phyloP scores from a whole-genome alignment of 352 stramenopile species.

The Halophytophthora batemanensis region DNA sequence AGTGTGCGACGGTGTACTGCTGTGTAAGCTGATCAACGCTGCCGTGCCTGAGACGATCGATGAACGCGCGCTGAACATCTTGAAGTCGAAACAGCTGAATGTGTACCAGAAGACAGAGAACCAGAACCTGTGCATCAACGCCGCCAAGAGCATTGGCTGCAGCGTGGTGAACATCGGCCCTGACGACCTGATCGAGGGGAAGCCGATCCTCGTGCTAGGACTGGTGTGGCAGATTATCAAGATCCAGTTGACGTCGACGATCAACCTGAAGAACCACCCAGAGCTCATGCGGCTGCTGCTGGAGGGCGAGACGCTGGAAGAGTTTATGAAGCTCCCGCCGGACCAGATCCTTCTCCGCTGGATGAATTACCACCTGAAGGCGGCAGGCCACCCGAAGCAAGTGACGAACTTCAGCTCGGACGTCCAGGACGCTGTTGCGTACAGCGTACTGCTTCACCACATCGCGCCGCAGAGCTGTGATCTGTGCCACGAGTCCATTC shows the following conservation, averaged over 20 bases:
- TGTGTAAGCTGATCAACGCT: constrained; percentile 92
- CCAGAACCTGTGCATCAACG: constrained; percentile 93
- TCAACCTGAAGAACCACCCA: constrained; percentile 92
- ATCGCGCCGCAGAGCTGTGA: constrained; percentile 79
- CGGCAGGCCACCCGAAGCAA: constrained; percentile 61
- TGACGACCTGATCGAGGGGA: constrained; percentile 76
- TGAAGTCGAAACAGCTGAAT: constrained; percentile 79
- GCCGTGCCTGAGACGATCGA: constrained; percentile 92
- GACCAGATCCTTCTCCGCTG: constrained; percentile 92
- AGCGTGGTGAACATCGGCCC: constrained; percentile 93
- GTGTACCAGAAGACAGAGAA: constrained; percentile 89
- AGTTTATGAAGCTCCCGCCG: constrained; percentile 88
- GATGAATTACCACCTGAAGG: constrained; percentile 93
- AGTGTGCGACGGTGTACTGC: constrained; percentile 80
- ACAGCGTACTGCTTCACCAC: constrained; percentile 86
- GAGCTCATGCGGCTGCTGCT: constrained; percentile 86
- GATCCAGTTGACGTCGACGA: constrained; percentile 90
- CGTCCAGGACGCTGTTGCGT: constrained; percentile 81
- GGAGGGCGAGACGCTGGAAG: constrained; percentile 85
- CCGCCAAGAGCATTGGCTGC: constrained; percentile 91
- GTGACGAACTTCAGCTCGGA: constrained; percentile 82
- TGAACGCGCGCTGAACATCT: constrained; percentile 81
- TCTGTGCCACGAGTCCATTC: constrained; percentile 44
- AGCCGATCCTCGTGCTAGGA: constrained; percentile 88
- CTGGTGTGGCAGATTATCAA: constrained; percentile 95